These are phyloP conservation scores for Leptographium radiaticola DNA, from an alignment of 2,329 filamentous ascomycete species.

Conservation along the genomic window DNA sequence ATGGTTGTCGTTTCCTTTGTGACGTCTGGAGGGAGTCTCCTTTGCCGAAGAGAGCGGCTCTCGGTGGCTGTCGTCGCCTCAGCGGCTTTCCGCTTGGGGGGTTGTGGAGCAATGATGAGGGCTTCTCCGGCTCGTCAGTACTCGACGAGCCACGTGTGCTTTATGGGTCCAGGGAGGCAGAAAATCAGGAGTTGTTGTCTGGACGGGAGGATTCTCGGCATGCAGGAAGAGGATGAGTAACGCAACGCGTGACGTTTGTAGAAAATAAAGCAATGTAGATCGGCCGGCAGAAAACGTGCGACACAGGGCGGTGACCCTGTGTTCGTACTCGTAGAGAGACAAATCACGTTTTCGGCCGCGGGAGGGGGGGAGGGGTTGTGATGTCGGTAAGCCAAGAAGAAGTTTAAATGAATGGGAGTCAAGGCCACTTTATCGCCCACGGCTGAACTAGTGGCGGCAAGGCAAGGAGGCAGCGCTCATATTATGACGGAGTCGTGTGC, in stretches of 20 bases:
- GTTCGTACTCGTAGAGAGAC: no score
- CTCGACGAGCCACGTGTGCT: constrained; percentile 10
- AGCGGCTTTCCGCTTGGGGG: constrained; percentile 51
- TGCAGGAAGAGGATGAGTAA: neutral
- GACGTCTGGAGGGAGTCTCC: constrained; percentile 42
- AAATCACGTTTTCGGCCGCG: no score
- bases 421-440: neutral
- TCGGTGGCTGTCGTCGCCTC: constrained; percentile 45
- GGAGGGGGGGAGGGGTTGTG: neutral
- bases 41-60: constrained; percentile 29
- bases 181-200: neutral
- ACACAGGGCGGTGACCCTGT: no score
- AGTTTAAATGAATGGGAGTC: neutral
- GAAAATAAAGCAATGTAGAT: neutral
- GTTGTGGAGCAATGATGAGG: constrained; percentile 44
- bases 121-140: constrained; percentile 11
- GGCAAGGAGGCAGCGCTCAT: neutral
- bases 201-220: neutral
- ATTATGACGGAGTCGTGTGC: neutral
- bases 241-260: no score
- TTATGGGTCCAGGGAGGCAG: neutral
- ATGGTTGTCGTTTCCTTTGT: constrained; percentile 34
- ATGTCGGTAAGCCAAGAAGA: neutral
- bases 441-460: neutral
- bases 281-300: neutral